Percentiles rank a stretch among this genome's conserved stretches.
Evolutionary conservation across 2,329 filamentous ascomycete genomes (phyloP).

Genomic region (Cercospora sp.): DNA sequence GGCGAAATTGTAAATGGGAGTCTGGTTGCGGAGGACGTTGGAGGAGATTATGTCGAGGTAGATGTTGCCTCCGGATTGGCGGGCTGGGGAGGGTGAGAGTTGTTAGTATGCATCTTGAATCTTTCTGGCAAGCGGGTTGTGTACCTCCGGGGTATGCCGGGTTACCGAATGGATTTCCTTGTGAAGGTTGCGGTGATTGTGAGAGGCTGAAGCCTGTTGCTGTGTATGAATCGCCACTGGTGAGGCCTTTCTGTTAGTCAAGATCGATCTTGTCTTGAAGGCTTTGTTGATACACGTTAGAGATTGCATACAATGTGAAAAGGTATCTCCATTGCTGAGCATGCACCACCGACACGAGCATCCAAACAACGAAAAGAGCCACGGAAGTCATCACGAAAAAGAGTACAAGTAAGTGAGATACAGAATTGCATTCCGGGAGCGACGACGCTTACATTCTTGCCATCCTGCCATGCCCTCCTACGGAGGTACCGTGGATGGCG

Average conservation of each 20-base stretch:
- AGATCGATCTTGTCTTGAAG: no score
- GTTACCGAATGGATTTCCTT: conserved; percentile 10
- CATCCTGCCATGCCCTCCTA: not conserved
- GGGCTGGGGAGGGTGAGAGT: not conserved
- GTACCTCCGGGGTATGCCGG: conserved; percentile 11
- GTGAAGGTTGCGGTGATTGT: not conserved
- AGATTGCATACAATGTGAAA: not conserved
- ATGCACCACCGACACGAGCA: not conserved
- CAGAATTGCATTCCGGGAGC: not conserved
- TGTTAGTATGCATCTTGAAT: no score
- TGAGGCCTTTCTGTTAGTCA: no score
- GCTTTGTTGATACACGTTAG: no score
- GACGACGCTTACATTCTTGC: not conserved
- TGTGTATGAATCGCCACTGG: conserved; percentile 6
- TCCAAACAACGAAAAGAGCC: not conserved
- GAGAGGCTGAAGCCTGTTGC: not conserved
- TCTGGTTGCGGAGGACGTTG: not conserved
- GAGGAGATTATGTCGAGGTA: conserved; percentile 12
- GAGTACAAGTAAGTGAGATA: not conserved
- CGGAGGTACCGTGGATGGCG: not conserved
- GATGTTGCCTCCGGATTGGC: conserved; percentile 13
- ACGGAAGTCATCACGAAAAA: not conserved
- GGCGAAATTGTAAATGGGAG: conserved; percentile 16
- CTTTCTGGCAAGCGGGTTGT: no score
- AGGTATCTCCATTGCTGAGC: not conserved